Percentiles rank a stretch among this genome's conserved stretches.
phyloP scores from a whole-genome alignment of 2,329 filamentous ascomycete species.

The Zalaria obscura region DNA sequence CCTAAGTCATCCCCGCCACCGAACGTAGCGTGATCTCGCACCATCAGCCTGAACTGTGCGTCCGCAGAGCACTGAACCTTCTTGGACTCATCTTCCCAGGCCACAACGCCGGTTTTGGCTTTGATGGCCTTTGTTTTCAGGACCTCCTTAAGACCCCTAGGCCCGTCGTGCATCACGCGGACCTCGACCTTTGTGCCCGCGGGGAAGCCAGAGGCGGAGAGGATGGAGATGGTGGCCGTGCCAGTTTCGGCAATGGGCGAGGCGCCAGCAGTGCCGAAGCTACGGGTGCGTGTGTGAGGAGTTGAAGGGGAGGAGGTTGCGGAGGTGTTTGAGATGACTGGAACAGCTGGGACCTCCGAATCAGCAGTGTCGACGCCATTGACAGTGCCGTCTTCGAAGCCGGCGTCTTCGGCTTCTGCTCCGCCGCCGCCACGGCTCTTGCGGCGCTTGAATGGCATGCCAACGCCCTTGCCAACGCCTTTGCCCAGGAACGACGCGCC shows the following conservation, averaged over 20 bases:
- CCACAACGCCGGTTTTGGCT: constrained; percentile 47
- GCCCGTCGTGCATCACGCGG: constrained; percentile 18
- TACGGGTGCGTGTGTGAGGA: constrained; percentile 32
- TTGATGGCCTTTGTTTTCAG: constrained; percentile 92
- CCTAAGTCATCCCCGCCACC: constrained; percentile 73
- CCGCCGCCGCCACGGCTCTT: constrained; percentile 24
- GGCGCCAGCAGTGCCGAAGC: constrained; percentile 24
- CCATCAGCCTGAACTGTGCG: constrained; percentile 70
- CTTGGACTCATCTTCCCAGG: constrained; percentile 57
- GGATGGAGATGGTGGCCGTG: constrained; percentile 64
- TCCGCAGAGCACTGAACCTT: constrained; percentile 60
- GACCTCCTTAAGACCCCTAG: constrained; percentile 60
- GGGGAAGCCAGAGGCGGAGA: constrained; percentile 66
- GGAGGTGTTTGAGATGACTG: constrained; percentile 4
- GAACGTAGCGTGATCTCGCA: constrained; percentile 75
- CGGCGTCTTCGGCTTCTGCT: constrained; percentile 1
- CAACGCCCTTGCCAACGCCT: constrained; percentile 25
- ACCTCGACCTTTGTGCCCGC: constrained; percentile 21
- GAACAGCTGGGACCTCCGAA: constrained; percentile 2
- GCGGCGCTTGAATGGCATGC: constrained; percentile 46
- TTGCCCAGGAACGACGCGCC: constrained; percentile 84
- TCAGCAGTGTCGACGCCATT: constrained; percentile 8
- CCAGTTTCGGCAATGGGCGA: constrained; percentile 46
- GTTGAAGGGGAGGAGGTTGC: constrained; percentile 14
- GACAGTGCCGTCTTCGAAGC: constrained; percentile 4